A percentile compares a stretch with the other conserved stretches of the same genome.
Conservation (phyloP, 139 green algal genomes). For the Edaphochlamys debaryana region DNA sequence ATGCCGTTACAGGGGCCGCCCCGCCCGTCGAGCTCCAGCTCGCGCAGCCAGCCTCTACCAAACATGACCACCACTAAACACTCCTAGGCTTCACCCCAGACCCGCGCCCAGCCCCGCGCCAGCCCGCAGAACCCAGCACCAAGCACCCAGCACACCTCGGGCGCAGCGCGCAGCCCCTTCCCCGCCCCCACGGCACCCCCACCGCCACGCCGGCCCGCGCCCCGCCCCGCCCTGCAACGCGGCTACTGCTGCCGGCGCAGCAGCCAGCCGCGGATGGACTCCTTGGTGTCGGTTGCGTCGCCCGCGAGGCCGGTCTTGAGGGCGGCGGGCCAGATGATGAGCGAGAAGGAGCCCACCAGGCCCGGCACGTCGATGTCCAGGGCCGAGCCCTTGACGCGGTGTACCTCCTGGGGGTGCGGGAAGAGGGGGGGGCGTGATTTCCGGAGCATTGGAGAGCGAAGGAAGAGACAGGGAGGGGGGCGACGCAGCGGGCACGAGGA, state of each 20-base stretch:
- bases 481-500: background rate
- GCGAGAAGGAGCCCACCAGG: background rate
- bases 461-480: background rate
- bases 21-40: no score
- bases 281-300: background rate
- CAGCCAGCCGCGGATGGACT: slow-evolving; percentile 28
- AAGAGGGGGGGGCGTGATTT: background rate
- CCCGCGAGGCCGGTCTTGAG: slow-evolving; percentile 4
- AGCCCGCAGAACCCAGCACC: no score
- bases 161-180: no score
- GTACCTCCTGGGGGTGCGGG: background rate
- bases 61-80: no score
- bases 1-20: no score
- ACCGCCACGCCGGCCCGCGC: no score
- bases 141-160: no score
- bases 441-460: background rate
- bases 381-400: background rate
- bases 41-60: no score
- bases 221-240: no score
- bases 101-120: no score
- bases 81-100: no score
- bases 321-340: slow-evolving; percentile 28
- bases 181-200: no score
- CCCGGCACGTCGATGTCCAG: slow-evolving; percentile 24
- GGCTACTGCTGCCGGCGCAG: background rate